phyloP scores from a whole-genome alignment of 2,329 filamentous ascomycete genomes.

The Diaporthe citriasiana region DNA sequence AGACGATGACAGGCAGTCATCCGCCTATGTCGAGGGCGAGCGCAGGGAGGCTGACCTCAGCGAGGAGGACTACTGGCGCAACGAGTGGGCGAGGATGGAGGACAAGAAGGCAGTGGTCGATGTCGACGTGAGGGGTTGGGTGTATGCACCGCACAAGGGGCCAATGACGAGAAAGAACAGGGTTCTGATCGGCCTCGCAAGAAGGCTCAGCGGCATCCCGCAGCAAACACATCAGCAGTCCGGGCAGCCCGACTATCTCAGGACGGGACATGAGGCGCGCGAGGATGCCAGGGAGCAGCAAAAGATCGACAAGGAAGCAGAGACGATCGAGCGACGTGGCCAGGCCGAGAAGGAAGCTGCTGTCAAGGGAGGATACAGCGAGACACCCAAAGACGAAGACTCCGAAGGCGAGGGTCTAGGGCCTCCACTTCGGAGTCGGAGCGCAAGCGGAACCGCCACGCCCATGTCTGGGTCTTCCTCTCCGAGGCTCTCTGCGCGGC shows the following conservation, averaged over 20 bases:
- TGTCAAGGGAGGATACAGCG: slow-evolving; percentile 80
- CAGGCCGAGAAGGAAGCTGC: slow-evolving; percentile 80
- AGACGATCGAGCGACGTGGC: slow-evolving; percentile 80
- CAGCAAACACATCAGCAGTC: slow-evolving; percentile 67
- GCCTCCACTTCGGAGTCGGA: slow-evolving; percentile 45
- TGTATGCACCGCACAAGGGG: slow-evolving; percentile 87
- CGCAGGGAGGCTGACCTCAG: slow-evolving; percentile 57
- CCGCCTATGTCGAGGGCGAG: slow-evolving; percentile 15
- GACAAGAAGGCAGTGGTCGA: slow-evolving; percentile 90
- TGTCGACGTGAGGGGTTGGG: slow-evolving; percentile 95
- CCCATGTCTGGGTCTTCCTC: slow-evolving; percentile 60
- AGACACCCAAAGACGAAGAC: slow-evolving; percentile 66
- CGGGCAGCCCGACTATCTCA: slow-evolving; percentile 45
- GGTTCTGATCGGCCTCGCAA: slow-evolving; percentile 86
- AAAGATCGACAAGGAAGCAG: slow-evolving; percentile 80
- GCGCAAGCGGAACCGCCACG: slow-evolving; percentile 50
- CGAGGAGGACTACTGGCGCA: slow-evolving; percentile 81
- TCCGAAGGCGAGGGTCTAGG: slow-evolving; percentile 55
- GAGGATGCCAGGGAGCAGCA: slow-evolving; percentile 71
- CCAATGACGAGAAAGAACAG: slow-evolving; percentile 90
- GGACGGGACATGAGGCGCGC: slow-evolving; percentile 55
- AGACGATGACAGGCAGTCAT: slow-evolving; percentile 52
- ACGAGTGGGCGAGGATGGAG: slow-evolving; percentile 84
- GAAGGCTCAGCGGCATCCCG: slow-evolving; percentile 89
- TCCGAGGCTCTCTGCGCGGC: slow-evolving; percentile 57